A percentile compares a stretch with the other conserved stretches of the same genome.
Conservation (phyloP, 2,329 filamentous ascomycete genomes). For the Xylaria sp. region DNA sequence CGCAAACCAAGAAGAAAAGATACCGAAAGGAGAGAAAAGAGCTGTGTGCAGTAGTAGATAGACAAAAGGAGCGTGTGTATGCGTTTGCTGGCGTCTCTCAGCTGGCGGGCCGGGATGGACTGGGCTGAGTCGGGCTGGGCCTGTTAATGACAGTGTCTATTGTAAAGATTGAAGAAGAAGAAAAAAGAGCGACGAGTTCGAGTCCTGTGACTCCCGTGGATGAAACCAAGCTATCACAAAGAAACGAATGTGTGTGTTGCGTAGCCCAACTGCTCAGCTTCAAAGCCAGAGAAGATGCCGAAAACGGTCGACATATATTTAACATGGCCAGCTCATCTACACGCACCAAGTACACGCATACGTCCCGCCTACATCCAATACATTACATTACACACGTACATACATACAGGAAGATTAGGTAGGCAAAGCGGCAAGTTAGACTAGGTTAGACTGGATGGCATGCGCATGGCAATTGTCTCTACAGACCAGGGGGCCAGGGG, state of each 20-base stretch:
- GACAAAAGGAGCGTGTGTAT: not conserved
- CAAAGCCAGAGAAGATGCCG: constrained; percentile 9
- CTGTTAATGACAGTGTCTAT: constrained; percentile 11
- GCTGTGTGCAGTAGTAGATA: not conserved
- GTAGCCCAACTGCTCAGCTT: constrained; percentile 2
- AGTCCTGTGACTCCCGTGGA: constrained; percentile 5
- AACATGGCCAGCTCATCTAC: not conserved
- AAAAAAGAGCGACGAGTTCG: constrained; percentile 10
- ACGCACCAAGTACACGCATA: constrained; percentile 5
- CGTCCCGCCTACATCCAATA: constrained; percentile 1
- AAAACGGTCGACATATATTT: constrained; percentile 16
- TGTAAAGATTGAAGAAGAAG: no score
- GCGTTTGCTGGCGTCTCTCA: not conserved
- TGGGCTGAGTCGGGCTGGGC: no score
- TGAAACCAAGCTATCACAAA: constrained; percentile 22
- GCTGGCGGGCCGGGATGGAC: no score
- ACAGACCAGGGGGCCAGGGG: constrained; percentile 10
- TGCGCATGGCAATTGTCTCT: constrained; percentile 19
- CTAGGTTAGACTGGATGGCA: no score
- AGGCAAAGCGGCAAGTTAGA: no score
- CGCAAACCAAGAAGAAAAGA: constrained; percentile 5
- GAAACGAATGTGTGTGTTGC: constrained; percentile 13
- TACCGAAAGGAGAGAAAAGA: not conserved
- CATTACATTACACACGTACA: not conserved
- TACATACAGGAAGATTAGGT: not conserved